Conservation (phyloP, 2,329 filamentous ascomycete genomes). For the Moelleriella libera region DNA sequence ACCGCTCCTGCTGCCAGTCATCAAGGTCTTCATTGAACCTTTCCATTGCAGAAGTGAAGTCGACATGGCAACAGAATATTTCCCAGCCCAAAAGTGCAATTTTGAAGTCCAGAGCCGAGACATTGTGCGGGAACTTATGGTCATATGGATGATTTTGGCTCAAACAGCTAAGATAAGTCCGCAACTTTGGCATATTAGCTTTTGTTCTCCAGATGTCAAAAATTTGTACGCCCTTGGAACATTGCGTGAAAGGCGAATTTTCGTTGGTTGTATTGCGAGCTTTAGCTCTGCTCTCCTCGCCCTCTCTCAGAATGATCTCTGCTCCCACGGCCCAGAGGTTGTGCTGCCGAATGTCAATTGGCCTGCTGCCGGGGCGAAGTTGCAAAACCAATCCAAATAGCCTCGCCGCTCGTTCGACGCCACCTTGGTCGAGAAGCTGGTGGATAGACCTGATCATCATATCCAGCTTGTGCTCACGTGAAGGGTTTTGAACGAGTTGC, state of each 20-base stretch:
- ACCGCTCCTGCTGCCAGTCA: slow-evolving; percentile 1
- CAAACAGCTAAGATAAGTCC: slow-evolving; percentile 60
- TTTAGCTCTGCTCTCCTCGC: slow-evolving; percentile 17
- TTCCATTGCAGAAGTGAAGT: slow-evolving; percentile 32
- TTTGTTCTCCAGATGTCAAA: slow-evolving; percentile 25
- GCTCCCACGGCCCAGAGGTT: slow-evolving; percentile 73
- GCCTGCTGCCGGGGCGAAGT: slow-evolving; percentile 21
- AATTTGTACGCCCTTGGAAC: slow-evolving; percentile 1
- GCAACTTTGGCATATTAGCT: slow-evolving; percentile 29
- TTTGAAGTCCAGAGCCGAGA: slow-evolving; percentile 65
- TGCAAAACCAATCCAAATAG: slow-evolving; percentile 64
- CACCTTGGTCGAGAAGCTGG: slow-evolving; percentile 53
- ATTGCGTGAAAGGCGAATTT: not conserved
- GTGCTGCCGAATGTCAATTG: slow-evolving; percentile 54
- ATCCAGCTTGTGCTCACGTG: slow-evolving; percentile 37
- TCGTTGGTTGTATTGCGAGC: not conserved
- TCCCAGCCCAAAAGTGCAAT: slow-evolving; percentile 69
- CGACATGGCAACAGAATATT: slow-evolving; percentile 58
- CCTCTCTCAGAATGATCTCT: slow-evolving; percentile 61
- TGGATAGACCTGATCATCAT: slow-evolving; percentile 59
- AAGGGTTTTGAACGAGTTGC: slow-evolving; percentile 7
- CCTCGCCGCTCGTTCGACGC: slow-evolving; percentile 57
- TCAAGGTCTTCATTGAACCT: slow-evolving; percentile 13
- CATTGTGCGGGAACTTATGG: slow-evolving; percentile 38
- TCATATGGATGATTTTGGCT: slow-evolving; percentile 66